These are phyloP conservation scores for Penicillium janthinellum DNA, from an alignment of 2,329 filamentous ascomycete genomes.

Conservation along the genomic window DNA sequence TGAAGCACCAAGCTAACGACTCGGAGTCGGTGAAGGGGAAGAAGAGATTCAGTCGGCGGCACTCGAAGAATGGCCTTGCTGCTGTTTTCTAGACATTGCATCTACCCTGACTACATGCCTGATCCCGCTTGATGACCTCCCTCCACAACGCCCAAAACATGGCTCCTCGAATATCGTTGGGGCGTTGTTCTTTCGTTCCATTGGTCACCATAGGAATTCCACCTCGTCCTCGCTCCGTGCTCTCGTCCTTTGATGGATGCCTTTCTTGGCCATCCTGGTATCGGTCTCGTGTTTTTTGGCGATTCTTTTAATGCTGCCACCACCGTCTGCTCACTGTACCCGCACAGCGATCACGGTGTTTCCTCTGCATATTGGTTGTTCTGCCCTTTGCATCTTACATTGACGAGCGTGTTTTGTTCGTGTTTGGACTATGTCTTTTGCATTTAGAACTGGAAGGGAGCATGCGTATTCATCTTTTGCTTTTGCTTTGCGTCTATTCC, in stretches of 20 bases:
- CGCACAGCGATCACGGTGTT: conserved; percentile 11
- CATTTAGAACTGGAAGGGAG: conserved; percentile 31
- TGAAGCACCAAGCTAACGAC: conserved; percentile 50
- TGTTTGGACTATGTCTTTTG: conserved; percentile 25
- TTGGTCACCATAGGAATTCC: neutral
- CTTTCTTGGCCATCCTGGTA: neutral
- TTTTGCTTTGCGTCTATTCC: conserved; percentile 17
- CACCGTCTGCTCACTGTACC: neutral
- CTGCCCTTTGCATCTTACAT: conserved; percentile 28
- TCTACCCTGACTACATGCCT: neutral
- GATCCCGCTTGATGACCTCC: neutral
- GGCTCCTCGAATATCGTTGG: neutral
- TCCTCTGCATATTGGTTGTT: conserved; percentile 24
- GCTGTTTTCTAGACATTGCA: conserved; percentile 69
- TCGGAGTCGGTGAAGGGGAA: conserved; percentile 59
- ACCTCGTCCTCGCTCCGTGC: neutral
- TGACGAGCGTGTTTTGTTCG: conserved; percentile 30
- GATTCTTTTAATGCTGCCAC: neutral
- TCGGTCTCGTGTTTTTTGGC: neutral
- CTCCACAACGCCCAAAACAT: neutral
- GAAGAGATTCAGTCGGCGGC: conserved; percentile 82
- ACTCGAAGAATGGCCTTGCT: conserved; percentile 91
- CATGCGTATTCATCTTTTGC: conserved; percentile 22
- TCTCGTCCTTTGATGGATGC: neutral
- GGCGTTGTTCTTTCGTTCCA: neutral